These are phyloP conservation scores for Globisporangium recalcitrans DNA, from an alignment of 352 stramenopile species.

Conservation along the genomic window DNA sequence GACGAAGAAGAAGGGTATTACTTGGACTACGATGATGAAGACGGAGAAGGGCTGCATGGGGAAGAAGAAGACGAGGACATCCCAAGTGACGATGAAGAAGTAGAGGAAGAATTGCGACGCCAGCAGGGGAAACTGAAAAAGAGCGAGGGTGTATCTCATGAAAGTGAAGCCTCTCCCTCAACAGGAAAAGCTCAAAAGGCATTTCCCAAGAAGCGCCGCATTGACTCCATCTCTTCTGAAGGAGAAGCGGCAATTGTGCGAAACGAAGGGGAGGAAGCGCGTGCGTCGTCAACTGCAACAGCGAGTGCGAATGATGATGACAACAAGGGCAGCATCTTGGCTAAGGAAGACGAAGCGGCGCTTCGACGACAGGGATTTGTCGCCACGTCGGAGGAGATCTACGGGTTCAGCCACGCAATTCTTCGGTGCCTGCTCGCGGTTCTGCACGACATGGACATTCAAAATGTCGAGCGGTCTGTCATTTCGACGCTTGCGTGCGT, in stretches of 20 bases:
- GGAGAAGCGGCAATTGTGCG: conserved; percentile 19
- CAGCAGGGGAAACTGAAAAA: background rate
- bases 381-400: conserved; percentile 33
- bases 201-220: conserved; percentile 23
- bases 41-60: conserved; percentile 21
- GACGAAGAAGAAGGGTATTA: conserved; percentile 45
- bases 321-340: background rate
- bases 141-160: background rate
- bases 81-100: conserved; percentile 32
- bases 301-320: background rate
- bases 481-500: conserved; percentile 60
- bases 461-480: conserved; percentile 61
- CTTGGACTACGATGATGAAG: conserved; percentile 55
- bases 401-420: conserved; percentile 44
- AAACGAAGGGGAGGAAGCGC: conserved; percentile 13
- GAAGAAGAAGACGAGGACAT: conserved; percentile 27
- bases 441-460: conserved; percentile 52
- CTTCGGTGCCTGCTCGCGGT: conserved; percentile 42
- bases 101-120: conserved; percentile 11
- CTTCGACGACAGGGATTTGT: conserved; percentile 20
- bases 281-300: background rate
- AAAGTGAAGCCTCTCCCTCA: background rate
- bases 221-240: conserved; percentile 32
- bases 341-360: conserved; percentile 14
- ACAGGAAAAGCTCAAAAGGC: background rate